phyloP scores from a whole-genome alignment of 208 protist species.

The Lotmaria passim region DNA sequence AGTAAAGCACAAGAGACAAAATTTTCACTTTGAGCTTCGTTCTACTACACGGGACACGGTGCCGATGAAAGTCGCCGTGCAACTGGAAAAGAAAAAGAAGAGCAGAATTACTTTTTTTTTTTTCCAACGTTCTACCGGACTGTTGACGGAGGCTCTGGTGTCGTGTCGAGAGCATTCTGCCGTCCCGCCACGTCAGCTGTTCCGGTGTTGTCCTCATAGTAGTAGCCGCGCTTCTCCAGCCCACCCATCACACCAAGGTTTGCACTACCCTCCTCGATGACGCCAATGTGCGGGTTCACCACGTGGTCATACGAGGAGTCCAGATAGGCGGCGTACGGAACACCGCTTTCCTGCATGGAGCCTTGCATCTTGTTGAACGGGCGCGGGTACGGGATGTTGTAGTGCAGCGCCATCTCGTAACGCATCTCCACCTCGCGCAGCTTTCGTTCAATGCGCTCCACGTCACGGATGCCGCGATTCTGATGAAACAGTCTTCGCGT shows the following conservation, averaged over 20 bases:
- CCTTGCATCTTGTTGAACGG: constrained; percentile 84
- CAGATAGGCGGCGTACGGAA: constrained; percentile 83
- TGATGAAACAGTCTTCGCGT: constrained; percentile 75
- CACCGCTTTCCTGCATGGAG: constrained; percentile 75
- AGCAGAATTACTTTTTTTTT: neutral
- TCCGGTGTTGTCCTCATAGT: constrained; percentile 58
- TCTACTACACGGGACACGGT: no score
- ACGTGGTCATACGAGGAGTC: constrained; percentile 87
- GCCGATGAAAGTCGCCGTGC: neutral
- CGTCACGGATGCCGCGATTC: constrained; percentile 67
- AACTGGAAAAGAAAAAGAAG: neutral
- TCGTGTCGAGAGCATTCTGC: constrained; percentile 42
- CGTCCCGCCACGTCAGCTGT: constrained; percentile 55
- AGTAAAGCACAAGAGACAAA: no score
- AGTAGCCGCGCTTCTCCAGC: constrained; percentile 34
- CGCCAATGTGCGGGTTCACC: constrained; percentile 69
- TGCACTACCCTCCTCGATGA: constrained; percentile 68
- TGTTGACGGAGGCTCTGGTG: constrained; percentile 37
- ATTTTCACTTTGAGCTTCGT: no score
- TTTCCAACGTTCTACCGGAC: neutral
- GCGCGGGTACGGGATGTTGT: constrained; percentile 86
- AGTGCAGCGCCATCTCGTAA: constrained; percentile 86
- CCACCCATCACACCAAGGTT: constrained; percentile 80
- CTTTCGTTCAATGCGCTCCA: constrained; percentile 72
- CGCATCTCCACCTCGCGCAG: constrained; percentile 91